These are phyloP conservation scores for Guillardia theta DNA, from an alignment of 78 protist genomes.

Conservation along the genomic window DNA sequence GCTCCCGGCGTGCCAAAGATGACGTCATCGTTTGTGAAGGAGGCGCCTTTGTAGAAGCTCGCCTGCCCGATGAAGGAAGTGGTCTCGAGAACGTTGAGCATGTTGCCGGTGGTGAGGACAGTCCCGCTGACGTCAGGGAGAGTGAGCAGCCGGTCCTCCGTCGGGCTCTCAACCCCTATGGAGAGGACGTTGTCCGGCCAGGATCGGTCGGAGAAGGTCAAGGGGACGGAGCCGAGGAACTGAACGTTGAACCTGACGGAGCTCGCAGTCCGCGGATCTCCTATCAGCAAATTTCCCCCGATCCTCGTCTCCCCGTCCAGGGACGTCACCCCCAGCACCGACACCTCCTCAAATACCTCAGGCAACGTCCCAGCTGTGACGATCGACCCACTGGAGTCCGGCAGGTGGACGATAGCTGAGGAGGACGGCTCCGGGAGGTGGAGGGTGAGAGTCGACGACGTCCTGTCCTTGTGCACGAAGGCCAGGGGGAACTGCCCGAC, in stretches of 20 bases:
- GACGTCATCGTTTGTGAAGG: neutral
- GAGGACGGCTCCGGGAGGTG: neutral
- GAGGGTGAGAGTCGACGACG: neutral
- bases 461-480: neutral
- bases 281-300: neutral
- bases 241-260: neutral
- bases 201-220: neutral
- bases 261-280: neutral
- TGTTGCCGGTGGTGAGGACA: neutral
- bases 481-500: neutral
- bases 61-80: neutral
- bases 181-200: neutral
- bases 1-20: neutral
- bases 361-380: neutral
- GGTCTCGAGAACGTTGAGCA: neutral
- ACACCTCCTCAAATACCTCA: neutral
- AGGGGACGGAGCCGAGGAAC: neutral
- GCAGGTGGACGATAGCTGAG: neutral
- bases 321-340: neutral
- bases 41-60: neutral
- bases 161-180: neutral
- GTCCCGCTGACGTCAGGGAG: slow-evolving; percentile 27
- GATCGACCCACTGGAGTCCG: neutral
- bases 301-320: neutral
- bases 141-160: neutral